Evolutionary conservation across 805 yeast genomes (phyloP), one percentile per base, ranked within the genome.

Genomic region (Kazachstania viticola): DNA sequence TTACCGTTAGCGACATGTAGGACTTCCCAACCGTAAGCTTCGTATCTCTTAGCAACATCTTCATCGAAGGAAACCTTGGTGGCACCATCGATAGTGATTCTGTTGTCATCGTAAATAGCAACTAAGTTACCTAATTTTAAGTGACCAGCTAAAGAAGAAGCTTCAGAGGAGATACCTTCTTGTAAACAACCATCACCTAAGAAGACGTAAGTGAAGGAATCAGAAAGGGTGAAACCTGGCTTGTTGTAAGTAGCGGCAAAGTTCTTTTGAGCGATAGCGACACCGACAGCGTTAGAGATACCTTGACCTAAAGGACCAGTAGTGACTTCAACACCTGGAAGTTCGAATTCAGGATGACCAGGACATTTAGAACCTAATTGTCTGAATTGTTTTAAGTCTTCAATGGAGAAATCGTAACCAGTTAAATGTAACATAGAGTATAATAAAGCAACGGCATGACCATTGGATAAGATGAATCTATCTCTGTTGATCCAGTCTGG

Each of bases 281-380:
- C 58, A 66, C 98, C 98, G 48, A 88, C 94, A 33, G 95, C 97
- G 60, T 85, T 87, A 50, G 79, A 69, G 50, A 88, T 73, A 77
- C 98, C 98, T 67, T 88, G 98, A 60, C 98, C 98, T 51, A 88
- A 73, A 35, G 98, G 97, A 61, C 98, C 98, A 39, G 97, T 88
- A 61, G 97, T 87, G 54, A 88, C 95, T 60, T 91, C 97, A 35
- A 85, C 74, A 57, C 97, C 97, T 30, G 93, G 87, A 38, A 79
- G 69, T 53, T 80, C 93, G 41, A 64, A 71, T 68, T 88, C 98
- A 34, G 98, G 98, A 67, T 88, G 98, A 48, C 98, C 98, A 31
- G 98, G 98, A 40, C 94, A 79, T 64, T 76, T 79, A 44, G 97
- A 87, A 54, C 71, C 69, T 52, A 87, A 62, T 64, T 83, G 94